Evolutionary conservation across 352 stramenopile species (phyloP).

Genomic region (Thalassiosira ordinaria): DNA sequence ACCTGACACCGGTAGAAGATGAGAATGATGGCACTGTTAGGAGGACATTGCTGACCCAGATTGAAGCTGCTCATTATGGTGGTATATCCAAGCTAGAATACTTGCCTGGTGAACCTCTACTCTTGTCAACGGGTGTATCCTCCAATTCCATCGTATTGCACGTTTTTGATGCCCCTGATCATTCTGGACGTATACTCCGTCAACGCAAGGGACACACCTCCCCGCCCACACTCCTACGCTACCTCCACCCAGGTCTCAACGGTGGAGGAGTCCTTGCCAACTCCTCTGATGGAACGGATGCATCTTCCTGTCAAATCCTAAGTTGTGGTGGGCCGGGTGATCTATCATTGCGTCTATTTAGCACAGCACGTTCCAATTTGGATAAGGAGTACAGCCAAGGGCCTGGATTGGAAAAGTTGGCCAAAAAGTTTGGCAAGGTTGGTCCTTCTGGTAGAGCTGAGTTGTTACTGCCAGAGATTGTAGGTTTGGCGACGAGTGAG

Average conservation of each 20-base stretch:
- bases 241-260: conserved; percentile 67
- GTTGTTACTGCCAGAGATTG: conserved; percentile 91
- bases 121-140: conserved; percentile 68
- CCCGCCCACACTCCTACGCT: conserved; percentile 71
- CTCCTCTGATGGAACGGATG: conserved; percentile 76
- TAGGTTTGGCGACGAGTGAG: conserved; percentile 91
- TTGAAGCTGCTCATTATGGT: conserved; percentile 71
- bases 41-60: conserved; percentile 66
- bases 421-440: conserved; percentile 86
- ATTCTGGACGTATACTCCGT: conserved; percentile 73
- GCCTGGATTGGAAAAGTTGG: conserved; percentile 90
- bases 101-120: conserved; percentile 76
- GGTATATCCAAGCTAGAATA: conserved; percentile 76
- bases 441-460: conserved; percentile 86
- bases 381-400: conserved; percentile 85
- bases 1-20: conserved; percentile 70
- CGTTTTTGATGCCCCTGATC: conserved; percentile 83
- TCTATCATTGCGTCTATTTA: conserved; percentile 77
- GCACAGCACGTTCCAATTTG: conserved; percentile 73
- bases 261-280: conserved; percentile 65
- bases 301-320: conserved; percentile 77
- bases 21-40: conserved; percentile 27
- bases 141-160: conserved; percentile 80
- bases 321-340: conserved; percentile 65
- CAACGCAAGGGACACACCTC: conserved; percentile 74